phyloP scores from a whole-genome alignment of 257 asterid genomes.

The Striga asiatica region DNA sequence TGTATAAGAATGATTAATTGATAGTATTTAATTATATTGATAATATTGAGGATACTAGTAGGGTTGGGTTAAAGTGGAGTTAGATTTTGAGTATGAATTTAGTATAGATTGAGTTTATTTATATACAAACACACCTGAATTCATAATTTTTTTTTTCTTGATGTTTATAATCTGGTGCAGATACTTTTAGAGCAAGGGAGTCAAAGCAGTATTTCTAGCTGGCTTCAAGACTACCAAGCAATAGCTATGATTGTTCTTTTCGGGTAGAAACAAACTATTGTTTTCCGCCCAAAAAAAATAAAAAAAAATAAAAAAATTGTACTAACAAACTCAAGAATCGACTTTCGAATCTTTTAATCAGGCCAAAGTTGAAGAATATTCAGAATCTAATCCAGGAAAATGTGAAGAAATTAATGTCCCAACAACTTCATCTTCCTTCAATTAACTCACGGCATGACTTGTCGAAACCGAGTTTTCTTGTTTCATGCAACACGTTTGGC shows the following conservation, averaged over 20 bases:
- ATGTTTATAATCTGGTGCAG: conserved; percentile 26
- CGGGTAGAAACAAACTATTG: conserved; percentile 58
- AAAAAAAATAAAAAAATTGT: too few species aligned
- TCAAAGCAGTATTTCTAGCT: conserved; percentile 40
- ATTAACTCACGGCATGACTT: conserved; percentile 17
- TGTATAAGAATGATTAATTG: too few species aligned
- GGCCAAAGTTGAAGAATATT: conserved; percentile 74
- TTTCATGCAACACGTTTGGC: conserved; percentile 82
- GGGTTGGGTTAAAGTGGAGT: too few species aligned
- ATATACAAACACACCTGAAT: too few species aligned
- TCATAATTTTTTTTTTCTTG: background rate
- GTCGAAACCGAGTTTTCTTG: conserved; percentile 52
- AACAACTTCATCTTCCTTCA: conserved; percentile 53
- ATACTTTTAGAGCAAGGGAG: conserved; percentile 55
- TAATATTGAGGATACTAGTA: too few species aligned
- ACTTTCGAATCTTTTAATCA: too few species aligned
- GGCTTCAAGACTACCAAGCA: conserved; percentile 71
- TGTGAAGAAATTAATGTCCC: conserved; percentile 78
- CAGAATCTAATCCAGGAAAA: conserved; percentile 65
- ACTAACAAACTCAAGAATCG: too few species aligned
- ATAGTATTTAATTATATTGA: too few species aligned
- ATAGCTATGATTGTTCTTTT: conserved; percentile 71
- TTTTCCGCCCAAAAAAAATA: too few species aligned
- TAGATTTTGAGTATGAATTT: too few species aligned
- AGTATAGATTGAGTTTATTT: too few species aligned